Conservation (phyloP, 352 stramenopile species). For the Phytophthora litchii region DNA sequence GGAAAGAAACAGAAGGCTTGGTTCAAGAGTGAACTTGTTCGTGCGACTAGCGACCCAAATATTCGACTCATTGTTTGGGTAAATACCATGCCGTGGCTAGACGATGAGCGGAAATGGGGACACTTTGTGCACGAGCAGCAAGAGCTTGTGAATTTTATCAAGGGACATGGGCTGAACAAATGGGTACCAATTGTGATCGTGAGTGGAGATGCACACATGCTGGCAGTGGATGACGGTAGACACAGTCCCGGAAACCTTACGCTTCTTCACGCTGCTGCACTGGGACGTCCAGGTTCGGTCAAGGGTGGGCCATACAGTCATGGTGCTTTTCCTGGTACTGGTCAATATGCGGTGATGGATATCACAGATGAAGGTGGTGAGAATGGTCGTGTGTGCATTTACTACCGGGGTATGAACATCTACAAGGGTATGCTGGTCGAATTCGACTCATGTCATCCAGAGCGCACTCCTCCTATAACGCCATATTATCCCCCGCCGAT, state of each 20-base stretch:
- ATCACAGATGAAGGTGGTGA: conserved; percentile 76
- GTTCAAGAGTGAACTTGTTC: conserved; percentile 84
- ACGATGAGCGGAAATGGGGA: conserved; percentile 89
- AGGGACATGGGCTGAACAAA: conserved; percentile 62
- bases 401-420: conserved; percentile 72
- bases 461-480: conserved; percentile 31
- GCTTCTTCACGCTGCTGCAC: conserved; percentile 78
- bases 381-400: conserved; percentile 53
- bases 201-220: conserved; percentile 90
- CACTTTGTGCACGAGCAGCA: conserved; percentile 81
- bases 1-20: conserved; percentile 85
- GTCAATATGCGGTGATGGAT: conserved; percentile 84
- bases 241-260: conserved; percentile 79
- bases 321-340: conserved; percentile 75
- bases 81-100: conserved; percentile 89
- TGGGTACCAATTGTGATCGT: conserved; percentile 83
- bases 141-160: conserved; percentile 80
- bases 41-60: conserved; percentile 52
- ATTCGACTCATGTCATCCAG: conserved; percentile 77
- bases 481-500: conserved; percentile 18
- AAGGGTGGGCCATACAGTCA: conserved; percentile 91
- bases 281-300: conserved; percentile 80
- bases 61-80: conserved; percentile 86
- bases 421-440: conserved; percentile 57
- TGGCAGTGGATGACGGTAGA: conserved; percentile 83